Evolutionary conservation across 257 asterid genomes (phyloP).

Genomic region (Cynanchum wilfordii): DNA sequence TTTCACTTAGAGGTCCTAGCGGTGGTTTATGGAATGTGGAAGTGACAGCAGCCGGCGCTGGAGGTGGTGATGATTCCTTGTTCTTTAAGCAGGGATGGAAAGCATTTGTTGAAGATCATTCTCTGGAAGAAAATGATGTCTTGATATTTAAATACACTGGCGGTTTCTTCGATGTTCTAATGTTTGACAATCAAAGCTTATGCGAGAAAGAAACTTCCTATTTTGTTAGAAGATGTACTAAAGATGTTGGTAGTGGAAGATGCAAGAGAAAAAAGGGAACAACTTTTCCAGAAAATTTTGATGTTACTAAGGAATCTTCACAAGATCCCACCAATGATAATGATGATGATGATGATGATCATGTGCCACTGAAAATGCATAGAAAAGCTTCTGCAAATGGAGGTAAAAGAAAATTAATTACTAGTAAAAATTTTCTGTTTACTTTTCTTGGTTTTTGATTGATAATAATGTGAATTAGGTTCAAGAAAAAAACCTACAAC

Average conservation of each 20-base stretch:
- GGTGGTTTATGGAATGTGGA: conserved; percentile 28
- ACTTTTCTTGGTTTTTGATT: not conserved
- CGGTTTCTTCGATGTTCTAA: conserved; percentile 19
- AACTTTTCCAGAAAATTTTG: conserved; percentile 4
- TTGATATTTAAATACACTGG: conserved; percentile 24
- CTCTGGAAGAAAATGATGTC: conserved; percentile 25
- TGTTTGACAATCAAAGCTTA: conserved; percentile 25
- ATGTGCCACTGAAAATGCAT: not conserved
- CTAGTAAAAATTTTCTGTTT: not conserved
- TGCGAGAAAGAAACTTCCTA: conserved; percentile 40
- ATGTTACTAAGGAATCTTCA: conserved; percentile 13
- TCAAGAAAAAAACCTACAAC: not conserved
- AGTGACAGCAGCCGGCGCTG: conserved; percentile 1
- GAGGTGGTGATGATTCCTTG: conserved; percentile 10
- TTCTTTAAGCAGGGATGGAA: conserved; percentile 33
- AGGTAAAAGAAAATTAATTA: no score
- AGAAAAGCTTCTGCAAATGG: not conserved
- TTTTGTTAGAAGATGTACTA: conserved; percentile 26
- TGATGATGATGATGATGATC: no score
- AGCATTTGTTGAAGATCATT: conserved; percentile 30
- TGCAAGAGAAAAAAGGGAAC: conserved; percentile 12
- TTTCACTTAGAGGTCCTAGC: conserved; percentile 35
- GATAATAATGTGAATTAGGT: not conserved
- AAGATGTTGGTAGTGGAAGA: conserved; percentile 10
- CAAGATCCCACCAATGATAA: not conserved